Percentiles rank a stretch among this genome's conserved stretches.
phyloP scores from a whole-genome alignment of 345 rosid genomes.

The Aquilaria malaccensis region DNA sequence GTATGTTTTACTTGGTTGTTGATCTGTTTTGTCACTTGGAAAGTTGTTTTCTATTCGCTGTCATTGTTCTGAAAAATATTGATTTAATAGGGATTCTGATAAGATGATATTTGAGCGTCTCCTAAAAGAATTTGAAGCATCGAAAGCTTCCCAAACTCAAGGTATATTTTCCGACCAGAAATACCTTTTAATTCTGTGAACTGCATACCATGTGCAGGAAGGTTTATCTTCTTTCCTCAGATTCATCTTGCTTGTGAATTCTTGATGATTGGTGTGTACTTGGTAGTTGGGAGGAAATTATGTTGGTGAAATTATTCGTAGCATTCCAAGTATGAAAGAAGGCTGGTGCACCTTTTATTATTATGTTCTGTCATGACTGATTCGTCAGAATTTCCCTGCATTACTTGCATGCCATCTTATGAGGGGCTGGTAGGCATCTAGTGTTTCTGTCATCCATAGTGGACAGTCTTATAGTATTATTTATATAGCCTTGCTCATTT shows the following conservation, averaged over 20 bases:
- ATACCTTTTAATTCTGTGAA: neutral
- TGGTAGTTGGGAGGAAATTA: neutral
- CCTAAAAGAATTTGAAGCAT: constrained; percentile 84
- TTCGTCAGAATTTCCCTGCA: no score
- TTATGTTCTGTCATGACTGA: no score
- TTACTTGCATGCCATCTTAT: no score
- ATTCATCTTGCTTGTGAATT: no score
- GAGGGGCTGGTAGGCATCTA: no score
- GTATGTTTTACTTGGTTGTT: constrained; percentile 22
- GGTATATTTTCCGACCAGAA: constrained; percentile 33
- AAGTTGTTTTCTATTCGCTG: neutral
- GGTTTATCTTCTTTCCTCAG: no score
- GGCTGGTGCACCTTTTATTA: no score
- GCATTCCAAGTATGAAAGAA: no score
- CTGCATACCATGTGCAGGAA: no score
- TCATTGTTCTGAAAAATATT: constrained; percentile 1
- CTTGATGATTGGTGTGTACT: no score
- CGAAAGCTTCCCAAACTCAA: constrained; percentile 69
- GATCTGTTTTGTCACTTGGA: neutral
- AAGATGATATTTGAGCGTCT: constrained; percentile 79
- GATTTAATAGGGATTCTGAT: constrained; percentile 72
- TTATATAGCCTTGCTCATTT: neutral
- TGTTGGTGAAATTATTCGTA: neutral
- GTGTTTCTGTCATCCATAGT: neutral
- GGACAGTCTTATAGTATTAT: neutral